These are phyloP conservation scores for Hypholoma fasciculare DNA, from an alignment of 768 basidiomycete species.

Conservation along the genomic window DNA sequence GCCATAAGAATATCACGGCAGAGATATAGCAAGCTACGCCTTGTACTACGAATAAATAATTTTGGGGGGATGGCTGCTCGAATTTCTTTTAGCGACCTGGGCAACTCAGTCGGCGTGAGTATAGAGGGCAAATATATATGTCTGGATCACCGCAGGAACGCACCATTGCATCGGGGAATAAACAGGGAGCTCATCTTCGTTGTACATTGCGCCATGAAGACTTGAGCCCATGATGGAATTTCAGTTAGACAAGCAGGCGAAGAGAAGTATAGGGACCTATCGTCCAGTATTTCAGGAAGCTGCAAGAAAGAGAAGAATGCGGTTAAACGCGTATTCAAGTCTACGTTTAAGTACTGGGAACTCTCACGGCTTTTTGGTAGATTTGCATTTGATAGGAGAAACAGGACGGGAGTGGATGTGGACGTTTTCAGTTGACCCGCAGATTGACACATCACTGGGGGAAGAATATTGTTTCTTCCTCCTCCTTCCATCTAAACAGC, in stretches of 20 bases:
- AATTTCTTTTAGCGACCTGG: slow-evolving; percentile 51
- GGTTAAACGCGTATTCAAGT: no score
- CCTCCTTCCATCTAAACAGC: background rate
- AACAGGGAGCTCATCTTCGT: slow-evolving; percentile 39
- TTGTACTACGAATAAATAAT: slow-evolving; percentile 44
- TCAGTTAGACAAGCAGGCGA: slow-evolving; percentile 14
- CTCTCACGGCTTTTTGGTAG: background rate
- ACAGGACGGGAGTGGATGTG: background rate
- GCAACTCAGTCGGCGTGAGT: background rate
- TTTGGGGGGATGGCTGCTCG: slow-evolving; percentile 47
- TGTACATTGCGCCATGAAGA: slow-evolving; percentile 25
- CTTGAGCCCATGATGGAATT: slow-evolving; percentile 21
- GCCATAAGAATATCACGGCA: slow-evolving; percentile 48
- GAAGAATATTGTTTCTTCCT: background rate
- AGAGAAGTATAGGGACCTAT: background rate
- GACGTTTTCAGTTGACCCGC: background rate
- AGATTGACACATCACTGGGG: background rate
- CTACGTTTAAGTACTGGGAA: no score
- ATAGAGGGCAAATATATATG: background rate
- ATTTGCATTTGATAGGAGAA: slow-evolving; percentile 8
- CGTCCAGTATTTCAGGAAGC: background rate
- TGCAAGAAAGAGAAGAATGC: background rate
- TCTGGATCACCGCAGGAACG: background rate
- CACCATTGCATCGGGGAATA: slow-evolving; percentile 52
- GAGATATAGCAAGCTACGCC: slow-evolving; percentile 40